phyloP scores from a whole-genome alignment of 768 basidiomycete genomes.

The Suillus weaverae region DNA sequence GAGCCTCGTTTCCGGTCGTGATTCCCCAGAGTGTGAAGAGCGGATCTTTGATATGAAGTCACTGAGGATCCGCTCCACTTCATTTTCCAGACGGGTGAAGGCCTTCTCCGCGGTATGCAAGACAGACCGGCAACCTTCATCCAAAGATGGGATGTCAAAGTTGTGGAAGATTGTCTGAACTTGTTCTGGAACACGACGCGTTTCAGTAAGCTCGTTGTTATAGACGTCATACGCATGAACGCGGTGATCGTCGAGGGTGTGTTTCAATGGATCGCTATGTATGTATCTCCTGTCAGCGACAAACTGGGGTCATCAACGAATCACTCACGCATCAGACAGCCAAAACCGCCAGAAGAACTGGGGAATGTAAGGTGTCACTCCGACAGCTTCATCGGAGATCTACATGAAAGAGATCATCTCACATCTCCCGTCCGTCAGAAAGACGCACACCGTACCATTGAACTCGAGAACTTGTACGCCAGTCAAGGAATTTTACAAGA shows the following conservation, averaged over 20 bases:
- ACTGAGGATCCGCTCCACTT: constrained; percentile 40
- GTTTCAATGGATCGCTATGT: constrained; percentile 28
- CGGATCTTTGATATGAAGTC: constrained; percentile 35
- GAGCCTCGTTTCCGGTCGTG: constrained; percentile 13
- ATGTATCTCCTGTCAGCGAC: background rate
- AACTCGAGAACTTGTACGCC: background rate
- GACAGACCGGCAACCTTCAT: constrained; percentile 36
- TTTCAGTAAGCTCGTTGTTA: constrained; percentile 49
- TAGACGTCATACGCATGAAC: constrained; percentile 56
- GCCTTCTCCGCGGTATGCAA: constrained; percentile 44
- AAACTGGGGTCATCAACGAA: background rate
- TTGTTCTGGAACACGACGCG: constrained; percentile 37
- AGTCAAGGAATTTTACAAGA: background rate
- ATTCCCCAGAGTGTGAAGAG: constrained; percentile 18
- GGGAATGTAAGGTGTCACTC: constrained; percentile 42
- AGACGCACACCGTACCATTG: background rate
- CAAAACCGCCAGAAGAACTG: constrained; percentile 51
- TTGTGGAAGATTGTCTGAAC: constrained; percentile 44
- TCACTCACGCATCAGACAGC: constrained; percentile 44
- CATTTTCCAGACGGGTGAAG: constrained; percentile 44
- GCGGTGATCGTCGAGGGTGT: constrained; percentile 36
- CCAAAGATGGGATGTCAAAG: constrained; percentile 33
- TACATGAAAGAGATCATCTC: background rate
- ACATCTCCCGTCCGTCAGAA: background rate
- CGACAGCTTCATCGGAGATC: constrained; percentile 3